These are phyloP conservation scores for Yamadazyma epiphylla DNA, from an alignment of 1,139 yeast species.

Conservation along the genomic window DNA sequence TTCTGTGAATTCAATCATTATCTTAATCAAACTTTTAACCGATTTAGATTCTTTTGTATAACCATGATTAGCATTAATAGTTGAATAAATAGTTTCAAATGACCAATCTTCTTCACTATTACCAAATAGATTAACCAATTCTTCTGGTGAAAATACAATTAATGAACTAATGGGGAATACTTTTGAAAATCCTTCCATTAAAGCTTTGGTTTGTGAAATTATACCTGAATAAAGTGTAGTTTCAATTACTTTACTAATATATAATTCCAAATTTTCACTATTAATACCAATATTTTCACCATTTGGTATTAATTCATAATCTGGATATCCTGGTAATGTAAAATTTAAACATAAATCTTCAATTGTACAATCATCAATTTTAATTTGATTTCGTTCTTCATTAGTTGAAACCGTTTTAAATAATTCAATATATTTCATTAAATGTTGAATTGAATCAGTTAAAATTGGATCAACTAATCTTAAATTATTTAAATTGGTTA, in stretches of 20 bases:
- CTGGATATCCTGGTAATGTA: constrained; percentile 74
- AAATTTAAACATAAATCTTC: constrained; percentile 60
- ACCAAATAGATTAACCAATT: constrained; percentile 61
- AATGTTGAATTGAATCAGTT: constrained; percentile 55
- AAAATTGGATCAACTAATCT: constrained; percentile 55
- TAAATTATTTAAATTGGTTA: constrained; percentile 41
- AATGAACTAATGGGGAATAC: constrained; percentile 81
- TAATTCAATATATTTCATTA: constrained; percentile 41
- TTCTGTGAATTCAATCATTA: constrained; percentile 51
- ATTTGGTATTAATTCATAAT: constrained; percentile 50
- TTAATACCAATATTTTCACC: constrained; percentile 55
- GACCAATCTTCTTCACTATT: constrained; percentile 90
- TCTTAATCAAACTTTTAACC: constrained; percentile 54
- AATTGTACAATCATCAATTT: constrained; percentile 40
- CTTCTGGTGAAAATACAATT: constrained; percentile 67
- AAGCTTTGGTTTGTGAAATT: constrained; percentile 58
- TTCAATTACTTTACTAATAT: constrained; percentile 57
- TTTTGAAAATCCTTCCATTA: constrained; percentile 76
- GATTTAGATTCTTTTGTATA: constrained; percentile 68
- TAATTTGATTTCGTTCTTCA: constrained; percentile 18
- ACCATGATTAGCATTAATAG: constrained; percentile 88
- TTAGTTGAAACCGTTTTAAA: constrained; percentile 16
- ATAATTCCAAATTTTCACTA: constrained; percentile 52
- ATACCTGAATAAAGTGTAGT: constrained; percentile 65
- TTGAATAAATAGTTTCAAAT: constrained; percentile 49